phyloP scores from a whole-genome alignment of 1,284 basidiomycete genomes.

The Boletellus deceptivus region DNA sequence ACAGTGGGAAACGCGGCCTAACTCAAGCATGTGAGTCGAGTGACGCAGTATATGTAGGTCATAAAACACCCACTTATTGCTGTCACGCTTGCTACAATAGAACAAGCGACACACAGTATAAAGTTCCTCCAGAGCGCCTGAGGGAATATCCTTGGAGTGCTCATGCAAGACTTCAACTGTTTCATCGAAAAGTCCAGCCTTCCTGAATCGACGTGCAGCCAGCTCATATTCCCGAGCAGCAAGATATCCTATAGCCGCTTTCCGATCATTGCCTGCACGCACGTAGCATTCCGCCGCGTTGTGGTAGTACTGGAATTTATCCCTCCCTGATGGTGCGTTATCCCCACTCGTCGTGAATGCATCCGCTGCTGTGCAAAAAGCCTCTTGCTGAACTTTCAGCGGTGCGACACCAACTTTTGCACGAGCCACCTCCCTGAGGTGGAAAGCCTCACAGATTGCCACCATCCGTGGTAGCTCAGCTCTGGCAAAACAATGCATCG shows the following conservation, averaged over 20 bases:
- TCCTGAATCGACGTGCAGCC: constrained; percentile 48
- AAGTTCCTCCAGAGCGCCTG: constrained; percentile 40
- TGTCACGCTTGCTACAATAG: constrained; percentile 42
- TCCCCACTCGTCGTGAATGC: constrained; percentile 47
- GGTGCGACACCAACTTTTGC: constrained; percentile 24
- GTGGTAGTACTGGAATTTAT: constrained; percentile 40
- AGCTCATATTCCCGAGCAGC: constrained; percentile 43
- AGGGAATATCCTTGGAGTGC: constrained; percentile 34
- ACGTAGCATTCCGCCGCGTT: constrained; percentile 56
- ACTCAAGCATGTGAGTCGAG: background rate
- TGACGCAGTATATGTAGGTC: background rate
- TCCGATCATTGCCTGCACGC: constrained; percentile 37
- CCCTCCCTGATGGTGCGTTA: constrained; percentile 21
- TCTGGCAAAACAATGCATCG: constrained; percentile 59
- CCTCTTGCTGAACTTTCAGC: constrained; percentile 29
- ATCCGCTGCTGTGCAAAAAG: constrained; percentile 46
- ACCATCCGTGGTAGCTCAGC: constrained; percentile 46
- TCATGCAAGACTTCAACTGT: constrained; percentile 47
- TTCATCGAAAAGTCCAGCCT: constrained; percentile 51
- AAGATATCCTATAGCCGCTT: constrained; percentile 48
- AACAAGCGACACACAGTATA: constrained; percentile 48
- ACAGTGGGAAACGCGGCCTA: constrained; percentile 51
- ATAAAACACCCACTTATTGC: constrained; percentile 27
- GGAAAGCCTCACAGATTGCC: constrained; percentile 46
- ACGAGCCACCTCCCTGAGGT: constrained; percentile 42